These are phyloP conservation scores for Euphrasia confusa DNA, from an alignment of 257 asterid genomes.

Conservation along the genomic window DNA sequence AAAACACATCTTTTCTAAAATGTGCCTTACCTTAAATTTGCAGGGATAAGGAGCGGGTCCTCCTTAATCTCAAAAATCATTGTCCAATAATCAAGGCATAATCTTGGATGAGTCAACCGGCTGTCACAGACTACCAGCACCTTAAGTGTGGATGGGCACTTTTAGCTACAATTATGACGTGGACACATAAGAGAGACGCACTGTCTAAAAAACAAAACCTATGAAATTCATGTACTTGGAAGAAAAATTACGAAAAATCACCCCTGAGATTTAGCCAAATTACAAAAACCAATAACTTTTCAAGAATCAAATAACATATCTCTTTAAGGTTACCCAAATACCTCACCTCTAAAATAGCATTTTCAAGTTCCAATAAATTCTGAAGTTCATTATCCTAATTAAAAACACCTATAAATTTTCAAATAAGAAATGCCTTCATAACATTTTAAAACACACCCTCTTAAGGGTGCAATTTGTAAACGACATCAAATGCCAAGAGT, in stretches of 20 bases:
- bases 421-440: no score
- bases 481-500: neutral
- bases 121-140: conserved; percentile 70
- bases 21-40: conserved; percentile 92
- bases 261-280: neutral
- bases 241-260: neutral
- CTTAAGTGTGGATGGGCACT: conserved; percentile 91
- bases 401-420: no score
- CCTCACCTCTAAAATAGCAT: no score
- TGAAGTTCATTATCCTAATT: no score
- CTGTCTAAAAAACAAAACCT: conserved; percentile 2
- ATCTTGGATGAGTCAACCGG: conserved; percentile 78
- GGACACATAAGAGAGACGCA: conserved; percentile 31
- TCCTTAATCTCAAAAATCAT: conserved; percentile 48
- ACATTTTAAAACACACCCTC: neutral
- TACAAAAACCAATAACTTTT: neutral
- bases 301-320: neutral
- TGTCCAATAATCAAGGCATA: conserved; percentile 38
- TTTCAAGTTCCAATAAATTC: no score
- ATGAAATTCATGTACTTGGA: conserved; percentile 17
- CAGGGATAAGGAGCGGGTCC: conserved; percentile 97
- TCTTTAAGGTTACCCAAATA: neutral
- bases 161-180: conserved; percentile 45
- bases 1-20: conserved; percentile 57
- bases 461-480: neutral